phyloP scores from a whole-genome alignment of 768 basidiomycete species.

The Candolleomyces aberdarensis region DNA sequence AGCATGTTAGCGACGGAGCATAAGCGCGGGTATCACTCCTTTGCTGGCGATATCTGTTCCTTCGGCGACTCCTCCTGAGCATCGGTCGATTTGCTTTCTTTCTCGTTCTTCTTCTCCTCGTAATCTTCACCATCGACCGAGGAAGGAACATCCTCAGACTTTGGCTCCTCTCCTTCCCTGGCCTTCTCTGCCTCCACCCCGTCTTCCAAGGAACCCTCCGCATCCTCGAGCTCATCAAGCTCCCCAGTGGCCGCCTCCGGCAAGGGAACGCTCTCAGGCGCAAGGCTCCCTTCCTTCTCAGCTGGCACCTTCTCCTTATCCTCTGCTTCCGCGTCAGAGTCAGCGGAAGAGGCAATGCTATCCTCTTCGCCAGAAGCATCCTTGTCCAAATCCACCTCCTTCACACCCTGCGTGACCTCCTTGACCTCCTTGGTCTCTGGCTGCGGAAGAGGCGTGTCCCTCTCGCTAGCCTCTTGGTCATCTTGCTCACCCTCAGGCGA shows the following conservation, averaged over 20 bases:
- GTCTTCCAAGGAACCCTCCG: slow-evolving; percentile 19
- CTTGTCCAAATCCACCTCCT: slow-evolving; percentile 59
- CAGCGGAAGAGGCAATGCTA: background rate
- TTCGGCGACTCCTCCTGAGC: background rate
- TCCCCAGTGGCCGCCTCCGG: slow-evolving; percentile 12
- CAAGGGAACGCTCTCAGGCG: slow-evolving; percentile 15
- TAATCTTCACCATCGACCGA: background rate
- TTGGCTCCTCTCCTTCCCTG: background rate
- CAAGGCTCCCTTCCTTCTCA: slow-evolving; percentile 1
- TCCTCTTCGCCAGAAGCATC: background rate
- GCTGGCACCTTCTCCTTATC: slow-evolving; percentile 24
- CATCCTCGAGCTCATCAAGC: slow-evolving; percentile 11
- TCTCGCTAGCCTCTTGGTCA: slow-evolving; percentile 20
- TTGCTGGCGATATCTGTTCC: background rate
- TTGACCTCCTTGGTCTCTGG: slow-evolving; percentile 53
- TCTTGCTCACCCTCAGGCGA: slow-evolving; percentile 19
- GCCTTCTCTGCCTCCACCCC: slow-evolving; percentile 5
- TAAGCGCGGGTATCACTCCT: background rate
- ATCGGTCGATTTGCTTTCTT: background rate
- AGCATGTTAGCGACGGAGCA: background rate
- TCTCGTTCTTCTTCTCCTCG: background rate
- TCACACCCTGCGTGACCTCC: slow-evolving; percentile 68
- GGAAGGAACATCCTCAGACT: background rate
- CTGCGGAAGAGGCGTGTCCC: slow-evolving; percentile 18
- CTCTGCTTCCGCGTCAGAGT: slow-evolving; percentile 48